Evolutionary conservation across 345 rosid genomes (phyloP).

Genomic region (Dipteronia dyeriana): DNA sequence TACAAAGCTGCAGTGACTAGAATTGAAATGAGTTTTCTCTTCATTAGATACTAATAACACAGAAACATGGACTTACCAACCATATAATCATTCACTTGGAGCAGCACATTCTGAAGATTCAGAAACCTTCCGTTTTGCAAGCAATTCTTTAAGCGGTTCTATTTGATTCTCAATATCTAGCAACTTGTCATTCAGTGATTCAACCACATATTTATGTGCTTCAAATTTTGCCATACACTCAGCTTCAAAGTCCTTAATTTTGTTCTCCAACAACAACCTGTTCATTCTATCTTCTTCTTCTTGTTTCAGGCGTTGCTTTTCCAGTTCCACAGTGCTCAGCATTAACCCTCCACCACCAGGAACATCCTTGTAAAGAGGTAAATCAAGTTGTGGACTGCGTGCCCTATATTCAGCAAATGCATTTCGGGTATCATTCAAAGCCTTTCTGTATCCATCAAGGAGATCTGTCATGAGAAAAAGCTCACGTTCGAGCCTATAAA

Average conservation of each 20-base stretch:
- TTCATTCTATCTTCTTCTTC: constrained; percentile 69
- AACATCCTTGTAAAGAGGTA: constrained; percentile 73
- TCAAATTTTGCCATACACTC: constrained; percentile 39
- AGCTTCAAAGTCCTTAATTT: constrained; percentile 54
- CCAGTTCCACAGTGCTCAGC: constrained; percentile 63
- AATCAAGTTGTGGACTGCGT: constrained; percentile 49
- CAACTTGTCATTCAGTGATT: constrained; percentile 35
- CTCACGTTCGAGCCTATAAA: constrained; percentile 72
- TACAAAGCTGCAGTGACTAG: neutral
- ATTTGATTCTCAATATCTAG: constrained; percentile 43
- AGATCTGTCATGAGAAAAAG: constrained; percentile 67
- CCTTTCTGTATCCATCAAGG: constrained; percentile 73
- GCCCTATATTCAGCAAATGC: constrained; percentile 69
- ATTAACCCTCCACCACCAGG: constrained; percentile 80
- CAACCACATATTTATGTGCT: constrained; percentile 30
- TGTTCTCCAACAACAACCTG: constrained; percentile 37
- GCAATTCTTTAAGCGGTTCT: constrained; percentile 40
- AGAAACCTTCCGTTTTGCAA: constrained; percentile 30
- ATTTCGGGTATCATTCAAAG: constrained; percentile 61
- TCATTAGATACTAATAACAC: neutral
- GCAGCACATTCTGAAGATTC: constrained; percentile 33
- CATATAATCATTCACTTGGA: constrained; percentile 28
- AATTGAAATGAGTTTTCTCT: neutral
- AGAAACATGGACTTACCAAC: neutral
- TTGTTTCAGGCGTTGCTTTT: constrained; percentile 60